Evolutionary conservation across 2,329 filamentous ascomycete genomes (phyloP), one percentile per base, ranked within the genome.

Genomic region (Stagonosporopsis tanaceti): DNA sequence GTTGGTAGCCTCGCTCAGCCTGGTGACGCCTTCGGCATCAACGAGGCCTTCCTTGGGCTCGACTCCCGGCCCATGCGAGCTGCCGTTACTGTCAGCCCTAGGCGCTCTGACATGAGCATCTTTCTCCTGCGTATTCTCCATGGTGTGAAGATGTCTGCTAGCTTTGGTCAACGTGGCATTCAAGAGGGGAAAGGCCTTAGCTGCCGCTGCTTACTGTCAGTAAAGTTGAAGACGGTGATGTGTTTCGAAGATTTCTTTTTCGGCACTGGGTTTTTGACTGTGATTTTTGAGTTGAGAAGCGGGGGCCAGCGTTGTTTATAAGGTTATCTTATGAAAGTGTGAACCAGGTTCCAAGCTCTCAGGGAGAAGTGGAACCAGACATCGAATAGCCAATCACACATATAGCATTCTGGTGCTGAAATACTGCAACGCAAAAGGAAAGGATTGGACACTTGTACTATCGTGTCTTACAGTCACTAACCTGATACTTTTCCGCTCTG

Each of bases 1-100:
- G 41, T 60, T 47, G 17, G 67, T 65, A n/a, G 47, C 61, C 45
- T 69, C 67, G 25, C 53, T 60, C 53, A 69, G 53, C 25, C 47
- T 56, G 41, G 30, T 42, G 56, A 52, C 30, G 28, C 45, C 46
- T 20, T 59, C 28, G 20, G 22, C 35, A n/a, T 35, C 28, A 37
- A 42, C 27, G 24, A 34, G 14, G 11, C 47, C 50, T 30, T 45
- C 32, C 8, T 22, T 50, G 27, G 11, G 20, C 24, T 42, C 38
- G 17, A 35, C 39, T n/a, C 35, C 27, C 20, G 28, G 35, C 14
- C 40, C 42, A 40, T 32, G 7, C 4, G 50, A 40, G 27, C 57
- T 53, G 47, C 17, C 34, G 20, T 20, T 25, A 24, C 45, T 30
- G 1, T 48, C 44, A 5, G 42, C 20, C 22, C 47, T 40, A n/a